These are phyloP conservation scores for Phaffia tasmanica DNA, from an alignment of 768 basidiomycete species.

Conservation along the genomic window DNA sequence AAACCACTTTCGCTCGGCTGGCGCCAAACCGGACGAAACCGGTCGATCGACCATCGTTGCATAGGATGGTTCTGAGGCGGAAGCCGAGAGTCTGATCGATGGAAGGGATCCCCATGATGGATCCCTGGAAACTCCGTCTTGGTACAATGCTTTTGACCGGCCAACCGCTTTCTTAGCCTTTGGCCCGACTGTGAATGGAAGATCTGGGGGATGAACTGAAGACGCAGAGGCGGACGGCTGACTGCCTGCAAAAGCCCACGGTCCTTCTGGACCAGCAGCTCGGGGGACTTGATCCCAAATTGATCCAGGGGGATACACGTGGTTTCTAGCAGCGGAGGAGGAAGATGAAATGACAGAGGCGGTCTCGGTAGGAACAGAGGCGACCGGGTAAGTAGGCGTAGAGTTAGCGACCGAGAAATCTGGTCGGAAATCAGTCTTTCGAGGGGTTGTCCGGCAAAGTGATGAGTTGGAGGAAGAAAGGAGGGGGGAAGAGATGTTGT, in stretches of 20 bases:
- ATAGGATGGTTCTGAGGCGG: background rate
- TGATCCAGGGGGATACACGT: background rate
- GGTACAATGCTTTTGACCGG: slow-evolving; percentile 12
- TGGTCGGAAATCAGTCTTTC: background rate
- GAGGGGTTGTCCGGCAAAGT: background rate
- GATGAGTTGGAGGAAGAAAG: slow-evolving; percentile 7
- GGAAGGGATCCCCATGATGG: background rate
- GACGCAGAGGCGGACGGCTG: background rate
- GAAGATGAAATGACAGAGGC: background rate
- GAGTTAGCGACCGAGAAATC: background rate
- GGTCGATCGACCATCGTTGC: background rate
- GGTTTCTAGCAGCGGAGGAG: background rate
- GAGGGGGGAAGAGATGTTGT: slow-evolving; percentile 8
- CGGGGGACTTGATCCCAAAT: slow-evolving; percentile 18
- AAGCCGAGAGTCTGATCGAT: background rate
- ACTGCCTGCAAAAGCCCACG: slow-evolving; percentile 2
- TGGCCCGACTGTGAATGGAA: slow-evolving; percentile 5
- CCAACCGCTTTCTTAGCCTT: slow-evolving; percentile 17
- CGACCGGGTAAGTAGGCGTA: background rate
- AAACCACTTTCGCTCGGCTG: slow-evolving; percentile 3
- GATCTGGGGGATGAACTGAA: slow-evolving; percentile 4
- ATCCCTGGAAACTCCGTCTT: slow-evolving; percentile 1
- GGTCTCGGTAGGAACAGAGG: background rate
- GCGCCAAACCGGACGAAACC: background rate
- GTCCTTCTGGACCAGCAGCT: slow-evolving; percentile 4